These are phyloP conservation scores for Capsicum chinense DNA, from an alignment of 257 asterid genomes.

Conservation along the genomic window DNA sequence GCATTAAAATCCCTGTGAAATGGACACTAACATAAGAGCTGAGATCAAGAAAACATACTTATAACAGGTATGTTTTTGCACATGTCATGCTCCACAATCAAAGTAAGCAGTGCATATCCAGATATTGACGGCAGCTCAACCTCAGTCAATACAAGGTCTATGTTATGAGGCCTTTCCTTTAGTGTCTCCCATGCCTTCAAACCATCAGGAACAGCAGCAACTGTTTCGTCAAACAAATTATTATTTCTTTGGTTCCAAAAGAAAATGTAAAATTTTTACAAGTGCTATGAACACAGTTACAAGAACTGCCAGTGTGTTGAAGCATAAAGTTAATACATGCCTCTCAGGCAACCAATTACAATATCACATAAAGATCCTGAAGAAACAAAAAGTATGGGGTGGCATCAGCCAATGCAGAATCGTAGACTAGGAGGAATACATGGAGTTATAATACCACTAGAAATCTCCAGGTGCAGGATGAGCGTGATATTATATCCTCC, in stretches of 20 bases:
- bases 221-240: constrained; percentile 36
- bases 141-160: constrained; percentile 91
- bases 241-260: constrained; percentile 16
- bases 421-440: constrained; percentile 18
- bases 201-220: constrained; percentile 90
- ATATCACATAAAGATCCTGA: not conserved
- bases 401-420: constrained; percentile 4
- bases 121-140: constrained; percentile 91
- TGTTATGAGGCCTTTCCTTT: constrained; percentile 59
- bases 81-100: constrained; percentile 82
- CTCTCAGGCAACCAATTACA: constrained; percentile 23
- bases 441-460: constrained; percentile 28
- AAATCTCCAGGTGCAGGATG: constrained; percentile 27
- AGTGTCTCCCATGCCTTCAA: constrained; percentile 93
- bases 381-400: not conserved
- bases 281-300: constrained; percentile 8
- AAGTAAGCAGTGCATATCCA: constrained; percentile 89
- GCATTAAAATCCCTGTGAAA: not conserved
- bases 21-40: not conserved
- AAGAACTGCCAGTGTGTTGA: not conserved
- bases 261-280: not conserved
- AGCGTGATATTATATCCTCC: constrained; percentile 29
- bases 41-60: constrained; percentile 57
- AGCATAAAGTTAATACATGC: not conserved
- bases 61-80: constrained; percentile 95